phyloP scores from a whole-genome alignment of 2,329 filamentous ascomycete species.

The Verticillium tricorpus region DNA sequence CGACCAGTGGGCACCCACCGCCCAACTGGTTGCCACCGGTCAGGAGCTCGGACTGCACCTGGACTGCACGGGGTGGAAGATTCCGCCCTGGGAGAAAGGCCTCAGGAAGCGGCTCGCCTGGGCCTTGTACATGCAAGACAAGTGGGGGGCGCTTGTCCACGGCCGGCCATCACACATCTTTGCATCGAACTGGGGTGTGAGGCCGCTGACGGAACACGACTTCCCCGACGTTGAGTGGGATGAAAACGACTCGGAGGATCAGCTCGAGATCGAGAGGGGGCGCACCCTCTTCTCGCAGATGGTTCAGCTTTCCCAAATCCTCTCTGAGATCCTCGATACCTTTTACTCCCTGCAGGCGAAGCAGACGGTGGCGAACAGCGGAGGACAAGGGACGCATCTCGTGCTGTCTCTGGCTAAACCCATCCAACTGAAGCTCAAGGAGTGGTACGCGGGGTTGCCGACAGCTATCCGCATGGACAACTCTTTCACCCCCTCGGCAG shows the following conservation, averaged over 20 bases:
- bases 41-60: conserved; percentile 88
- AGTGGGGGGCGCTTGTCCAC: conserved; percentile 80
- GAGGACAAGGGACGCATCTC: conserved; percentile 64
- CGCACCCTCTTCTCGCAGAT: conserved; percentile 70
- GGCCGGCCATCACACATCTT: conserved; percentile 77
- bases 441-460: conserved; percentile 74
- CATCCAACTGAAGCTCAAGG: conserved; percentile 76
- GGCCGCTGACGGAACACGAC: conserved; percentile 58
- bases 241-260: conserved; percentile 56
- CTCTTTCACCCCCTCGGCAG: conserved; percentile 32
- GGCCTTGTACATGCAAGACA: conserved; percentile 93
- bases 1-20: conserved; percentile 79
- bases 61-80: conserved; percentile 82
- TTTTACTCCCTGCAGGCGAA: conserved; percentile 80
- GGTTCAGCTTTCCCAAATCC: conserved; percentile 69
- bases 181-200: conserved; percentile 71
- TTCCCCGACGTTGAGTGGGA: conserved; percentile 70
- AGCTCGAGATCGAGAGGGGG: conserved; percentile 62
- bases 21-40: conserved; percentile 78
- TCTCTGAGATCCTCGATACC: conserved; percentile 75
- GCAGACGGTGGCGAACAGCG: conserved; percentile 61
- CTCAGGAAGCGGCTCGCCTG: conserved; percentile 81
- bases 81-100: conserved; percentile 82
- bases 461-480: conserved; percentile 62
- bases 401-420: conserved; percentile 74